phyloP scores from a whole-genome alignment of 257 asterid species.

The Nemophila menziesii region DNA sequence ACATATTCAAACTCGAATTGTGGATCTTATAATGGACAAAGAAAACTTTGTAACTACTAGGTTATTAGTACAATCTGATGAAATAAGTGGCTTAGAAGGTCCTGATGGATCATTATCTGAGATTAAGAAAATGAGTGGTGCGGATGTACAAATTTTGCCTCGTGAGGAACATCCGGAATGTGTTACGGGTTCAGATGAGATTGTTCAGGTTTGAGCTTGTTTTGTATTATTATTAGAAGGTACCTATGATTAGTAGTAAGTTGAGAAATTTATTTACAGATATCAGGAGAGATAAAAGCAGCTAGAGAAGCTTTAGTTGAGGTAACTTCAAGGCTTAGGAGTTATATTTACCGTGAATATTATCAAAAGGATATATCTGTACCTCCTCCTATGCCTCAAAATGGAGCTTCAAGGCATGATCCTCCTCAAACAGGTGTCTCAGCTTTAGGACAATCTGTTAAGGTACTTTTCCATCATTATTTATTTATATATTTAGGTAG shows the following conservation, averaged over 20 bases:
- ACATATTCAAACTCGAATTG: conserved; percentile 86
- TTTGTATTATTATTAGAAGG: not conserved
- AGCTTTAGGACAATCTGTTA: conserved; percentile 12
- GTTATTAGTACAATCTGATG: conserved; percentile 69
- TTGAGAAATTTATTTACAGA: conserved; percentile 46
- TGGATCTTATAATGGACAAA: conserved; percentile 63
- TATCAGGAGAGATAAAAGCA: conserved; percentile 44
- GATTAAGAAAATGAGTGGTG: conserved; percentile 54
- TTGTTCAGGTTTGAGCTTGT: conserved; percentile 50
- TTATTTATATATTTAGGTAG: not conserved
- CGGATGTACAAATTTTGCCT: conserved; percentile 45
- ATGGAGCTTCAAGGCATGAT: conserved; percentile 18
- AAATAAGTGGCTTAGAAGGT: conserved; percentile 45
- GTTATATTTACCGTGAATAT: conserved; percentile 17
- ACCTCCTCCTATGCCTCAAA: conserved; percentile 11
- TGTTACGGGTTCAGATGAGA: conserved; percentile 47
- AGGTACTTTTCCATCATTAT: too few relatives aligned
- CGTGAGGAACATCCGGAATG: conserved; percentile 54
- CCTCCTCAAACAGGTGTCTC: conserved; percentile 12
- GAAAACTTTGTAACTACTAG: conserved; percentile 70
- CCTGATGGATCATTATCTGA: conserved; percentile 31
- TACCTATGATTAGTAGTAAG: not conserved
- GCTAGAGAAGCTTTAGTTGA: conserved; percentile 37
- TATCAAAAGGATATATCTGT: conserved; percentile 17
- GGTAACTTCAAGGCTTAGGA: conserved; percentile 30